A percentile compares a stretch with the other conserved stretches of the same genome.
These are phyloP conservation scores for Plasmodium gonderi DNA, from an alignment of 169 alveolate genomes.

Conservation along the genomic window DNA sequence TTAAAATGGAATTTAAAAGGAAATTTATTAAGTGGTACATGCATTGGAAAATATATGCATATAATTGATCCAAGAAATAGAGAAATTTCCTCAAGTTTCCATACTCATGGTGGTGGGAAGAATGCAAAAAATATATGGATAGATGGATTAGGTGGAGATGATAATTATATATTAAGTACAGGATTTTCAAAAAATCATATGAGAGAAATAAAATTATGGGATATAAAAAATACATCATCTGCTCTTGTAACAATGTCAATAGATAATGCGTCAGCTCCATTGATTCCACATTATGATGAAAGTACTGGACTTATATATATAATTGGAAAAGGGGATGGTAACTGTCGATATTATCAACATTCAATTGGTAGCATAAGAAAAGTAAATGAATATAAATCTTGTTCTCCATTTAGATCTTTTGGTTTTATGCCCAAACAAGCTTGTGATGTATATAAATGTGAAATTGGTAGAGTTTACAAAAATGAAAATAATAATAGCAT, in stretches of 20 bases:
- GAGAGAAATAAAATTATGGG: constrained; percentile 85
- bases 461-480: constrained; percentile 81
- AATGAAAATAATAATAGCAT: constrained; percentile 78
- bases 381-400: constrained; percentile 81
- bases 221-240: constrained; percentile 73
- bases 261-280: constrained; percentile 84
- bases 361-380: constrained; percentile 76
- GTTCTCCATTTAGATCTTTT: constrained; percentile 82
- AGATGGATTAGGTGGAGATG: constrained; percentile 81
- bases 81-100: constrained; percentile 61
- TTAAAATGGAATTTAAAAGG: constrained; percentile 81
- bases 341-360: constrained; percentile 83
- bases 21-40: constrained; percentile 16
- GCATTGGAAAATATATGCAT: constrained; percentile 47
- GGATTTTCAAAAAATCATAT: constrained; percentile 84
- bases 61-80: constrained; percentile 81
- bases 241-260: constrained; percentile 76
- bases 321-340: constrained; percentile 85
- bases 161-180: constrained; percentile 78
- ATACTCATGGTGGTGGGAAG: constrained; percentile 81
- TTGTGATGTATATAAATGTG: constrained; percentile 84
- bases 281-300: constrained; percentile 84
- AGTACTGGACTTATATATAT: constrained; percentile 79
- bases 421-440: constrained; percentile 78
- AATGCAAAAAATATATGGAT: constrained; percentile 78